phyloP scores from a whole-genome alignment of 768 basidiomycete species.

The Russula foetens region DNA sequence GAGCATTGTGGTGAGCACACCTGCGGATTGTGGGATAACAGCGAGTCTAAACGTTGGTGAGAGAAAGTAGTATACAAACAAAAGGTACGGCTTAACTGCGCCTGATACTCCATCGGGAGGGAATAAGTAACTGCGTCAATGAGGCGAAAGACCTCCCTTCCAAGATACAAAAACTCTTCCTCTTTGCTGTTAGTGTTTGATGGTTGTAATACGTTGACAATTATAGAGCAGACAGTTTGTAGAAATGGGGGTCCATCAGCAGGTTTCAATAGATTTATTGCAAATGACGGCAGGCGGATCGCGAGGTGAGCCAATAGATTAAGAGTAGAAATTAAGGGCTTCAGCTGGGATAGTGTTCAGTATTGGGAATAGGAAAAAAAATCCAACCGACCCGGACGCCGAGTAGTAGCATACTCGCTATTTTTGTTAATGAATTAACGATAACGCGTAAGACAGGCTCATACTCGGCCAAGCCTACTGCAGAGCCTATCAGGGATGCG shows the following conservation, averaged over 20 bases:
- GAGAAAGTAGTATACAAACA: not conserved
- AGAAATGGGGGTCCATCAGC: slow-evolving; percentile 6
- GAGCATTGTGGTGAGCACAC: slow-evolving; percentile 42
- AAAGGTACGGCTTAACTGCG: slow-evolving; percentile 1
- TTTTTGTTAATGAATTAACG: slow-evolving; percentile 9
- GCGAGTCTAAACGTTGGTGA: slow-evolving; percentile 29
- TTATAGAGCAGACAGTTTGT: slow-evolving; percentile 7
- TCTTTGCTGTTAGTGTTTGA: slow-evolving; percentile 4
- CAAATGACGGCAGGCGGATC: slow-evolving; percentile 15
- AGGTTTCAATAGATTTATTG: slow-evolving; percentile 1
- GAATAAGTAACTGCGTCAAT: slow-evolving; percentile 14
- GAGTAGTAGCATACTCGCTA: slow-evolving; percentile 8
- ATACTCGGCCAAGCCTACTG: not conserved
- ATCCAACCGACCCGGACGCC: slow-evolving; percentile 7
- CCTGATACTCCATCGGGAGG: slow-evolving; percentile 5
- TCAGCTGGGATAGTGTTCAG: slow-evolving; percentile 7
- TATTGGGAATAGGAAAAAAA: not conserved
- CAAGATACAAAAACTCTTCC: not conserved
- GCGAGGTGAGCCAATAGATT: slow-evolving; percentile 15
- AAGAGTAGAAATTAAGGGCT: slow-evolving; percentile 7
- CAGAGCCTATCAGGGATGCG: slow-evolving; percentile 11
- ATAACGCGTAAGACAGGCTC: slow-evolving; percentile 3
- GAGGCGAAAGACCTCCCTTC: slow-evolving; percentile 9
- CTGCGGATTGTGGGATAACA: slow-evolving; percentile 31
- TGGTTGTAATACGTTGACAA: slow-evolving; percentile 9